phyloP scores from a whole-genome alignment of 2,329 filamentous ascomycete species.

The Epichloe brachyelytri region DNA sequence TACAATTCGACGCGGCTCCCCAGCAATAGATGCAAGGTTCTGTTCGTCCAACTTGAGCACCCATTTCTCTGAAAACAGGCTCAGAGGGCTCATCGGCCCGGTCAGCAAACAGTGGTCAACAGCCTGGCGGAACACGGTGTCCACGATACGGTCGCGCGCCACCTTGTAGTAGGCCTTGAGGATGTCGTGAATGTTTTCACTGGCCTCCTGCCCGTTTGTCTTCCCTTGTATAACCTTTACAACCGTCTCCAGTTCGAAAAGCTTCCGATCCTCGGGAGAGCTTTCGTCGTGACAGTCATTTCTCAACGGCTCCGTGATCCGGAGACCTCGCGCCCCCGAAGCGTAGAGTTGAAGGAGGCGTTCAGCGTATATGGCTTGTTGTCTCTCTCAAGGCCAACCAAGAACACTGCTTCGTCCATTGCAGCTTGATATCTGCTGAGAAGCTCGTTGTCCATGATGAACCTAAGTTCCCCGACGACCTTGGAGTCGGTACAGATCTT shows the following conservation, averaged over 20 bases:
- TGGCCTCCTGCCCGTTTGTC: conserved; percentile 19
- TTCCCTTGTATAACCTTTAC: conserved; percentile 11
- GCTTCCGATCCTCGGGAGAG: neutral
- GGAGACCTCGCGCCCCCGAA: conserved; percentile 14
- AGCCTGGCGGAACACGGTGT: conserved; percentile 46
- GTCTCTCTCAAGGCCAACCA: conserved; percentile 37
- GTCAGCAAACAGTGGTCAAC: conserved; percentile 3
- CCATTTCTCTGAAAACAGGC: conserved; percentile 2
- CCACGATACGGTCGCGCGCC: conserved; percentile 47
- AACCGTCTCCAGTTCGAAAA: neutral
- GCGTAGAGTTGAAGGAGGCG: conserved; percentile 33
- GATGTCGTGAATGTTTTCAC: conserved; percentile 46
- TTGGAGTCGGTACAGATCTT: conserved; percentile 28
- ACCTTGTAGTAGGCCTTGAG: conserved; percentile 50
- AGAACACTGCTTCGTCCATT: conserved; percentile 33
- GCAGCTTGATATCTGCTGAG: conserved; percentile 31
- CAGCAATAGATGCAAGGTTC: neutral
- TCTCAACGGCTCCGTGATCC: neutral
- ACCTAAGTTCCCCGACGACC: conserved; percentile 29
- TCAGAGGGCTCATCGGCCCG: conserved; percentile 1
- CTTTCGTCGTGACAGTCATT: neutral
- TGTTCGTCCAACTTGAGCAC: neutral
- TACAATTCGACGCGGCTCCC: neutral
- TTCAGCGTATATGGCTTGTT: conserved; percentile 37
- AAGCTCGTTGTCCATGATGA: conserved; percentile 33